Evolutionary conservation across 2,329 filamentous ascomycete species (phyloP).

Genomic region (Hypocrella siamensis): DNA sequence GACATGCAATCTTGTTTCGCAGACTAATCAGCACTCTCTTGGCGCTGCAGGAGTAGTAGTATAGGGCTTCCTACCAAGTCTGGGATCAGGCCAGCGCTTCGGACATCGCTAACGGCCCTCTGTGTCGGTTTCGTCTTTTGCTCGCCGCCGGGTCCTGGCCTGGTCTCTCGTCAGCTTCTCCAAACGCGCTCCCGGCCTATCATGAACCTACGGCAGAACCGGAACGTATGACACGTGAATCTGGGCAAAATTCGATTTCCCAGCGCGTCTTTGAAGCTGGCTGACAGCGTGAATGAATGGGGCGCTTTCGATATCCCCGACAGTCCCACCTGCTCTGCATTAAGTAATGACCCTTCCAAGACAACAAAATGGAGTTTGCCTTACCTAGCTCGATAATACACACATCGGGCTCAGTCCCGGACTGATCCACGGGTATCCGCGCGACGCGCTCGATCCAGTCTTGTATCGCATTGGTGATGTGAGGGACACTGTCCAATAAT

Average conservation of each 20-base stretch:
- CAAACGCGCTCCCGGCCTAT: no score
- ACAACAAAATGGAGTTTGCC: neutral
- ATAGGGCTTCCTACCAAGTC: constrained; percentile 40
- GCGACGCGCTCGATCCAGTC: constrained; percentile 85
- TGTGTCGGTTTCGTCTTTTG: constrained; percentile 98
- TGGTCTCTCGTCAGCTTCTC: constrained; percentile 8
- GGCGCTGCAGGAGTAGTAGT: no score
- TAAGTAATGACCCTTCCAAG: neutral
- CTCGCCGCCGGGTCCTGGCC: constrained; percentile 33
- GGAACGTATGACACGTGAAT: constrained; percentile 86
- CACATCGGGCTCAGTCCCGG: constrained; percentile 69
- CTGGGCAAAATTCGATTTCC: constrained; percentile 56
- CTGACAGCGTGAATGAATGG: constrained; percentile 39
- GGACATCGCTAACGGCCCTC: constrained; percentile 68
- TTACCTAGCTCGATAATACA: constrained; percentile 44
- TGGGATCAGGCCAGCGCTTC: constrained; percentile 61
- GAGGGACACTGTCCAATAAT: constrained; percentile 47
- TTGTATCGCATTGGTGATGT: constrained; percentile 82
- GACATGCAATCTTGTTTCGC: constrained; percentile 94
- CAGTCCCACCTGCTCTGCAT: neutral
- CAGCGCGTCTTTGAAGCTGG: neutral
- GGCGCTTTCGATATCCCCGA: constrained; percentile 51
- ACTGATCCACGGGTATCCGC: constrained; percentile 72
- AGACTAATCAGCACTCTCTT: no score
- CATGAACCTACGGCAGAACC: neutral